Conservation (phyloP, 768 basidiomycete genomes). For the Panellus pusillus region DNA sequence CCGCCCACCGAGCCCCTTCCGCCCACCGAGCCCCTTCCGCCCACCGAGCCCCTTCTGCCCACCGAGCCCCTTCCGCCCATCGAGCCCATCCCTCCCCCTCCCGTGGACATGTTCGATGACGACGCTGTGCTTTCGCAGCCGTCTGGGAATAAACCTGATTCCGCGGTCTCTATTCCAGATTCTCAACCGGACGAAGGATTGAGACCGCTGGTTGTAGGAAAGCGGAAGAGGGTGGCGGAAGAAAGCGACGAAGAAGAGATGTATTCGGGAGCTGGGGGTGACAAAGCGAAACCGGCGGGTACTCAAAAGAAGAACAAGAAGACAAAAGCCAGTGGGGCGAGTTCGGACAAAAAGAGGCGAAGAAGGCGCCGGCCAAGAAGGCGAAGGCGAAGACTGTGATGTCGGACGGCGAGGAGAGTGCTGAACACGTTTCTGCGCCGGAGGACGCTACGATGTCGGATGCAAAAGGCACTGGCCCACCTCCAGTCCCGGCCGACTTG, state of each 20-base stretch:
- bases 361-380: slow-evolving; percentile 13
- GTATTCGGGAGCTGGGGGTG: slow-evolving; percentile 4
- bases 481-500: neutral
- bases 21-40: slow-evolving; percentile 1
- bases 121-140: neutral
- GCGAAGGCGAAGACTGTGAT: slow-evolving; percentile 18
- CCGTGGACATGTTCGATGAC: slow-evolving; percentile 10
- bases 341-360: slow-evolving; percentile 4
- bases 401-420: slow-evolving; percentile 34
- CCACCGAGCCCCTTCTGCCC: neutral
- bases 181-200: slow-evolving; percentile 28
- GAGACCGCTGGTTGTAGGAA: slow-evolving; percentile 22
- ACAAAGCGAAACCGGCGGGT: slow-evolving; percentile 2
- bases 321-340: slow-evolving; percentile 11
- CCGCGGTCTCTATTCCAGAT: slow-evolving; percentile 27
- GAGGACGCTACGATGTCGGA: neutral
- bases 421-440: neutral
- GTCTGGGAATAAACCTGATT: slow-evolving; percentile 12
- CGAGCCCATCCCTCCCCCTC: slow-evolving; percentile 9
- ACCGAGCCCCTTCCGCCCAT: neutral
- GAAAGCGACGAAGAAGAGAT: slow-evolving; percentile 24
- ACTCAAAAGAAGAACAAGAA: slow-evolving; percentile 20
- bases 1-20: neutral
- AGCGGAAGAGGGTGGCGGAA: slow-evolving; percentile 26
- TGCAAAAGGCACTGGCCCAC: neutral